These are phyloP conservation scores for Leccinum griseonigrum DNA, from an alignment of 1,284 basidiomycete genomes.

Conservation along the genomic window DNA sequence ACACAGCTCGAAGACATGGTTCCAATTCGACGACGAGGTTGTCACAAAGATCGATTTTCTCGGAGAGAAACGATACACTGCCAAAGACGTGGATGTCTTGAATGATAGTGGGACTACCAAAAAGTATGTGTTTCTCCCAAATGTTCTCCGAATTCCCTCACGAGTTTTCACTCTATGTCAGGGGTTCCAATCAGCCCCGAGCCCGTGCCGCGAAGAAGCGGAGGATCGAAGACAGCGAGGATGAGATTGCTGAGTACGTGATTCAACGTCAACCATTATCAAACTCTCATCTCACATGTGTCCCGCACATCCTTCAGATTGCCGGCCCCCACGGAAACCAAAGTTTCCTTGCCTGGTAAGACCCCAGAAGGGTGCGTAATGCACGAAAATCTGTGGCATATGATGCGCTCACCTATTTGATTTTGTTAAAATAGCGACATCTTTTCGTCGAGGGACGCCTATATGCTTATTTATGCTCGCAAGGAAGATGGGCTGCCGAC, in stretches of 20 bases:
- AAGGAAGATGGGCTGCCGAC: conserved; percentile 25
- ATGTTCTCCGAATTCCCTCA: conserved; percentile 1
- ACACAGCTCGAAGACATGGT: conserved; percentile 74
- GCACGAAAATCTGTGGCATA: conserved; percentile 5
- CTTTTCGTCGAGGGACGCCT: conserved; percentile 77
- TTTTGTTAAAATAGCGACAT: conserved; percentile 30
- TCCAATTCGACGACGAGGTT: conserved; percentile 83
- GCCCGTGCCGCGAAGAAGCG: conserved; percentile 33
- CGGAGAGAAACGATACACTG: conserved; percentile 39
- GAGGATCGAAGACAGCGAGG: conserved; percentile 61
- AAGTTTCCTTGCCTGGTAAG: conserved; percentile 26
- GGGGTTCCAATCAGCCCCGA: conserved; percentile 27
- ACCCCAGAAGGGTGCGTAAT: conserved; percentile 27
- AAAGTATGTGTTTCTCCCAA: conserved; percentile 23
- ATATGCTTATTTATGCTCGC: conserved; percentile 87
- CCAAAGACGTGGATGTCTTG: conserved; percentile 31
- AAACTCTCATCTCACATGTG: conserved; percentile 18
- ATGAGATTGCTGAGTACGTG: conserved; percentile 46
- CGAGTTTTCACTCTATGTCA: conserved; percentile 7
- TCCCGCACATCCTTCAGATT: conserved; percentile 21
- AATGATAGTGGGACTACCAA: conserved; percentile 22
- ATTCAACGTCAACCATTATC: conserved; percentile 15
- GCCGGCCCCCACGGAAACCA: conserved; percentile 19
- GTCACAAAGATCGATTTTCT: conserved; percentile 63
- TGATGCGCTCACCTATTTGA: conserved; percentile 23